Base-by-base conservation (phyloP, 2,329 filamentous ascomycete genomes). In the Spiromastix sp. region DNA sequence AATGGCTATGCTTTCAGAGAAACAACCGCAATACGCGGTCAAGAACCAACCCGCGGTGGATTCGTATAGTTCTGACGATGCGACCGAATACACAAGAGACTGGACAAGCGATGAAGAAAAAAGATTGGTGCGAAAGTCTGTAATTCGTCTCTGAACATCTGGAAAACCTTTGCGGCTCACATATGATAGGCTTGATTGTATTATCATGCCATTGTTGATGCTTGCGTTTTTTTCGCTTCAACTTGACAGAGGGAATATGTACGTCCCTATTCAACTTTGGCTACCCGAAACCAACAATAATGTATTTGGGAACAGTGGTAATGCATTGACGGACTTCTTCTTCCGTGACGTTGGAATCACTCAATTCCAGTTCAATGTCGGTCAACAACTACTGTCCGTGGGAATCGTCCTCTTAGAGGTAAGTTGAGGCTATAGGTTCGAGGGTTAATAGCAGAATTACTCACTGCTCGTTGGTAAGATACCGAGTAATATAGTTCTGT, bases 281-380 rank as follows among this genome's bases (percentile, higher is more conserved):
- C 7, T 21, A 9, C 9, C 8, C 1, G 2, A 32, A 8, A 12
- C 15, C 25, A 16, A 17, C 15, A 19, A 31, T n/a, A 24, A 28
- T 15, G 12, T 18, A 22, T 30, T 18, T 2, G 32, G 40, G 24
- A 60, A 57, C 38, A 68, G 48, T 20, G 63, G 62, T 30, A 69
- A 67, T 32, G 66, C 66, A 6, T 42, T 70, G 30, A 70, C 66
- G 2, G 66, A 69, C 36, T 61, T 53, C 4, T 66, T 70, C 44
- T 56, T 67, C 41, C 46, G 53, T 15, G 64, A 69, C 42, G 56
- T 69, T 28, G 56, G 59, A 12, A 59, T 70, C 38, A 56, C 55
- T 2, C 62, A 66, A 21, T 56, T 66, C 40, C 59, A 68, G 37
- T 65, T 66, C 52, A 72, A 72, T 45, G 68, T 71, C 18, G 65